Evolutionary conservation across 306 rosid species (phyloP).

Genomic region (Prunus fruticosa): DNA sequence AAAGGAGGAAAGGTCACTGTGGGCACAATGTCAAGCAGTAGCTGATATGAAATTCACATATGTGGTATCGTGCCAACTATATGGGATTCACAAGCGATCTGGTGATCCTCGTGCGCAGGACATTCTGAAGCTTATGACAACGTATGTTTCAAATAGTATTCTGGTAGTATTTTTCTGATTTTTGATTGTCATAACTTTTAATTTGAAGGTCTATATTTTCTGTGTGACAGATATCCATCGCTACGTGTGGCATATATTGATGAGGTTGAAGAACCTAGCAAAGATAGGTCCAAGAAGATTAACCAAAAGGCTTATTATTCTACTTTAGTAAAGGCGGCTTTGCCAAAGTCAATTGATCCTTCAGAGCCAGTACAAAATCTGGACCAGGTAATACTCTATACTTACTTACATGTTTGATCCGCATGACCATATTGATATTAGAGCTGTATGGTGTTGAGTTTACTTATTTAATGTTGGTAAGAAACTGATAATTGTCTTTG

Average conservation of each 20-base stretch:
- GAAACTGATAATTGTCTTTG: not conserved
- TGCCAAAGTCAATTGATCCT: constrained; percentile 77
- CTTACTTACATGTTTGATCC: not conserved
- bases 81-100: constrained; percentile 91
- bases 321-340: constrained; percentile 84
- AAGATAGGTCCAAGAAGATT: constrained; percentile 68
- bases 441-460: not conserved
- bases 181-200: not conserved
- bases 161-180: not conserved
- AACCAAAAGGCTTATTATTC: constrained; percentile 83
- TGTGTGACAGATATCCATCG: constrained; percentile 75
- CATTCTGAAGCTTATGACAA: constrained; percentile 85
- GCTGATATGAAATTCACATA: constrained; percentile 94
- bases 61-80: constrained; percentile 95
- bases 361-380: constrained; percentile 80
- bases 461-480: not conserved
- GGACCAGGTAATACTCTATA: constrained; percentile 60
- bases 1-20: constrained; percentile 80
- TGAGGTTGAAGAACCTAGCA: constrained; percentile 90
- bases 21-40: constrained; percentile 94
- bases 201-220: constrained; percentile 13
- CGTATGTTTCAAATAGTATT: constrained; percentile 38
- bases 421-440: not conserved
- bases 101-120: constrained; percentile 86
- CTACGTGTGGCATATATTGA: constrained; percentile 94